Conservation (phyloP, 306 rosid species). For the Prunus mume region DNA sequence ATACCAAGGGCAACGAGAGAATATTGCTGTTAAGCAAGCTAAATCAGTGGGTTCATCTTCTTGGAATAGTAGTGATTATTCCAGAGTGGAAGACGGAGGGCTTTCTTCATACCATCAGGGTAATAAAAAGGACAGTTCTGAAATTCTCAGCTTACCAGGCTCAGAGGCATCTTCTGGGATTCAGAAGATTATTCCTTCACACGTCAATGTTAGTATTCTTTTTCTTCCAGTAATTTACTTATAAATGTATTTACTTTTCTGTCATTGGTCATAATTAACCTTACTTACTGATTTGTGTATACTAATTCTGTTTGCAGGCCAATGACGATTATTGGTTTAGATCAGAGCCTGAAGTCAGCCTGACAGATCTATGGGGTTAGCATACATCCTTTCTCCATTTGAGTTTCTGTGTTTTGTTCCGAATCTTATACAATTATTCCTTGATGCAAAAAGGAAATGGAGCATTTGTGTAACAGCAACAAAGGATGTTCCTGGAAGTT, state of each 20-base stretch:
- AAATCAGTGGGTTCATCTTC: conserved; percentile 27
- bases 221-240: background rate
- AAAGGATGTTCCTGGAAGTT: background rate
- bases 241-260: background rate
- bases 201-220: conserved; percentile 41
- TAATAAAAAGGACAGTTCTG: conserved; percentile 27
- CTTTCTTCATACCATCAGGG: conserved; percentile 20
- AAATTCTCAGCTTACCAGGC: conserved; percentile 17
- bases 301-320: conserved; percentile 39
- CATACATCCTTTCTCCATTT: conserved; percentile 26
- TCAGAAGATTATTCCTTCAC: conserved; percentile 59
- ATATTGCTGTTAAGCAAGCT: conserved; percentile 23
- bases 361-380: conserved; percentile 69
- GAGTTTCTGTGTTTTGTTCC: background rate
- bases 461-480: conserved; percentile 1
- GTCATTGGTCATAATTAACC: background rate
- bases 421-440: background rate
- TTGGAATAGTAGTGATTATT: conserved; percentile 18
- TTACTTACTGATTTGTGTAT: conserved; percentile 13
- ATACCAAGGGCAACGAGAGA: conserved; percentile 29
- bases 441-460: background rate
- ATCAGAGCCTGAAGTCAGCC: conserved; percentile 58
- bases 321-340: conserved; percentile 79
- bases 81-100: conserved; percentile 26
- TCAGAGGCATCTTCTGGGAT: conserved; percentile 46